phyloP scores from a whole-genome alignment of 805 yeast genomes.

The Pichia scutulata region DNA sequence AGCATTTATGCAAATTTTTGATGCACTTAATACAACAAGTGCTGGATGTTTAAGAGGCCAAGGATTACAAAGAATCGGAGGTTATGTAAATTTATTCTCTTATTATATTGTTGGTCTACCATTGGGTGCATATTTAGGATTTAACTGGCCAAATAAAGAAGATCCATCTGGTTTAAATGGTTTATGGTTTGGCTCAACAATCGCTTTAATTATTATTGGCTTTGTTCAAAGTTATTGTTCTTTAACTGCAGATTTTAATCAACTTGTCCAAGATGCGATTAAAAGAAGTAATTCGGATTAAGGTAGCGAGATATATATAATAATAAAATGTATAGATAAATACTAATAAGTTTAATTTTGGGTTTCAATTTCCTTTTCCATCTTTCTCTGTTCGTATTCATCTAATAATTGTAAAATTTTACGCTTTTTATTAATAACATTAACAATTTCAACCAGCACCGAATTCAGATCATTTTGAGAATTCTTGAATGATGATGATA shows the following conservation, averaged over 20 bases:
- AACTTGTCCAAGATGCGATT: conserved; percentile 41
- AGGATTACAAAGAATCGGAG: conserved; percentile 51
- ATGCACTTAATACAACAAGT: conserved; percentile 40
- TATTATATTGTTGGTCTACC: conserved; percentile 72
- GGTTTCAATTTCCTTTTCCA: neutral
- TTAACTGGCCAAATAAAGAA: conserved; percentile 29
- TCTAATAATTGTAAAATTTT: conserved; percentile 6
- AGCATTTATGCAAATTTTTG: conserved; percentile 39
- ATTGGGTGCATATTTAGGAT: conserved; percentile 51
- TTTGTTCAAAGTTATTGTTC: conserved; percentile 39
- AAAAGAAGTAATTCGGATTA: conserved; percentile 25
- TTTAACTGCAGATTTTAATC: conserved; percentile 42
- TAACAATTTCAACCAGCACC: conserved; percentile 7
- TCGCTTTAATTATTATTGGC: conserved; percentile 36
- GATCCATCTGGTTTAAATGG: conserved; percentile 32
- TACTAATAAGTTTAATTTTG: neutral
- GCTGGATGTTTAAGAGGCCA: conserved; percentile 52
- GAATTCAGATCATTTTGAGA: conserved; percentile 14
- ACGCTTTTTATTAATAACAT: conserved; percentile 10
- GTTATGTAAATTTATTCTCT: conserved; percentile 43
- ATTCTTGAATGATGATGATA: conserved; percentile 15
- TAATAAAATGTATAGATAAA: neutral
- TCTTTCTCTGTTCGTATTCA: neutral
- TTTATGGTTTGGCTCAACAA: conserved; percentile 30
- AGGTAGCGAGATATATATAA: neutral